Conservation (phyloP, 306 rosid species). For the Lotus japonicus region DNA sequence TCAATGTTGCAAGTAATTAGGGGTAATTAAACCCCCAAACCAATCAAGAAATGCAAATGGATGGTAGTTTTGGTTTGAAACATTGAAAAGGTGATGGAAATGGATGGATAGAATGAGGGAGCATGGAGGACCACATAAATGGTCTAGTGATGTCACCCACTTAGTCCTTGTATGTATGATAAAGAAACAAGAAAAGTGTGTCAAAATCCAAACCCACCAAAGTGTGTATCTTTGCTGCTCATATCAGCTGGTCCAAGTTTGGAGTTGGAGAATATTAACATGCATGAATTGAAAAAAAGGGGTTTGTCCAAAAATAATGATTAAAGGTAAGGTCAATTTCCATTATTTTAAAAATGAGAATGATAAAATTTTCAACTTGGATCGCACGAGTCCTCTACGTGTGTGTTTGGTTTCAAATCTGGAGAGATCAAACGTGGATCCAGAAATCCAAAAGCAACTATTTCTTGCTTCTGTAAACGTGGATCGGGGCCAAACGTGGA, state of each 20-base stretch:
- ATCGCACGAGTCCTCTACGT: no score
- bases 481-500: no score
- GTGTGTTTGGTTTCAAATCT: no score
- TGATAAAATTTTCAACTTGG: no score
- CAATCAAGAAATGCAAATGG: constrained; percentile 21
- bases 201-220: constrained; percentile 28
- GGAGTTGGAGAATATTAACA: background rate
- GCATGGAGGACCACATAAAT: constrained; percentile 39
- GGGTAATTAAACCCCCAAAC: constrained; percentile 1
- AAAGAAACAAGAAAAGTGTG: background rate
- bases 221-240: constrained; percentile 24
- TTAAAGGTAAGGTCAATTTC: background rate
- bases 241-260: constrained; percentile 24
- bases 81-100: constrained; percentile 18
- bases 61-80: constrained; percentile 24
- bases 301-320: background rate
- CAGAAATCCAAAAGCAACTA: no score
- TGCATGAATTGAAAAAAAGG: background rate
- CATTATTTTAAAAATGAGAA: background rate
- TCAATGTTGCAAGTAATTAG: constrained; percentile 1
- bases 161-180: constrained; percentile 7
- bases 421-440: no score
- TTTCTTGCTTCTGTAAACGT: no score
- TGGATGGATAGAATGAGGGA: constrained; percentile 16
- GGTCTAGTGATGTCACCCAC: constrained; percentile 45